These are phyloP conservation scores for Xylaria sp. DNA, from an alignment of 2,329 filamentous ascomycete genomes.

Conservation along the genomic window DNA sequence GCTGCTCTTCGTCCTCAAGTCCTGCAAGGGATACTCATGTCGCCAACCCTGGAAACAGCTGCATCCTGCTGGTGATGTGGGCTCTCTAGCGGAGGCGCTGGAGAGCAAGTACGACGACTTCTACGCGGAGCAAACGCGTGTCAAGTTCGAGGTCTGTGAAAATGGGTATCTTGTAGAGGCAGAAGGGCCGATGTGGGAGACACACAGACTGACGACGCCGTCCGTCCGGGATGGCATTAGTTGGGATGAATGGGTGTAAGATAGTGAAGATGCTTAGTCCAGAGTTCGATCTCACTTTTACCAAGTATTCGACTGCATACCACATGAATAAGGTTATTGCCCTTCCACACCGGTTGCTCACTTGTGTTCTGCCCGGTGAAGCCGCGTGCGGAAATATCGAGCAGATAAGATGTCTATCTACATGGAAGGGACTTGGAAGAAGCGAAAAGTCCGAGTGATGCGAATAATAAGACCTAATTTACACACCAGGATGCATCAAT, in stretches of 20 bases:
- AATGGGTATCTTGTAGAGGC: slow-evolving; percentile 42
- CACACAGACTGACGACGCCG: slow-evolving; percentile 2
- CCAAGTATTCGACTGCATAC: neutral
- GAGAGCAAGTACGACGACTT: slow-evolving; percentile 55
- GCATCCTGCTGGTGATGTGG: slow-evolving; percentile 58
- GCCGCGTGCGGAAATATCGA: neutral
- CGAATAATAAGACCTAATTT: neutral
- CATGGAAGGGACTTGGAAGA: neutral
- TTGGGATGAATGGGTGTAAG: slow-evolving; percentile 43
- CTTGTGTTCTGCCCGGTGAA: neutral
- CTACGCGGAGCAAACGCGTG: slow-evolving; percentile 54
- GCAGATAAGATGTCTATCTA: neutral
- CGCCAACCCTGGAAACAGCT: slow-evolving; percentile 59
- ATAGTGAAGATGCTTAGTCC: neutral
- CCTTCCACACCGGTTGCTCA: neutral
- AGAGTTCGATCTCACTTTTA: neutral
- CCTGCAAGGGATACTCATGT: slow-evolving; percentile 58
- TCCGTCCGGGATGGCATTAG: slow-evolving; percentile 37
- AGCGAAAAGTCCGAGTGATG: neutral
- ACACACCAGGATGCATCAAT: neutral
- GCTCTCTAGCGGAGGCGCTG: slow-evolving; percentile 57
- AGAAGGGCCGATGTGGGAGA: slow-evolving; percentile 45
- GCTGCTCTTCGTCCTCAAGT: slow-evolving; percentile 62
- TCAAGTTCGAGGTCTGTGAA: slow-evolving; percentile 59
- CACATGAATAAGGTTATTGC: neutral